Conservation (phyloP, 2,329 filamentous ascomycete genomes). For the Paecilomyces fulvus region DNA sequence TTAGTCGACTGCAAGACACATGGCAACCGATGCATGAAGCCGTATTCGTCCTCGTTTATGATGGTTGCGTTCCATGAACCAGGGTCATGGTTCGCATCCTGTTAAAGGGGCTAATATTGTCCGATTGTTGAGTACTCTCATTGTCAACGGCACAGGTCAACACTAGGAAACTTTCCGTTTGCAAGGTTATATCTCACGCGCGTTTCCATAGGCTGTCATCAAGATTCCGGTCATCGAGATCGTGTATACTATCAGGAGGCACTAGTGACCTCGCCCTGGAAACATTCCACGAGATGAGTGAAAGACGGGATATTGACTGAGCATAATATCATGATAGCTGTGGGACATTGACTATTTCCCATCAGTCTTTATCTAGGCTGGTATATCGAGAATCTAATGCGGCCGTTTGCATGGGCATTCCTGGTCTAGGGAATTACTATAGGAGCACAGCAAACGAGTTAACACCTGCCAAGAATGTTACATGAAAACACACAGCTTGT, state of each 20-base stretch:
- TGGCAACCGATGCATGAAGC: not conserved
- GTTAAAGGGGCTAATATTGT: too few species aligned
- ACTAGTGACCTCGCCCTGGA: not conserved
- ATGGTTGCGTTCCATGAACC: too few species aligned
- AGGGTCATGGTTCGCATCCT: too few species aligned
- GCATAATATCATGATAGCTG: too few species aligned
- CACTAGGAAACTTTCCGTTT: not conserved
- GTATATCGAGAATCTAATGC: not conserved
- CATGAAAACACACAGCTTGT: too few species aligned
- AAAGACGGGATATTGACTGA: too few species aligned
- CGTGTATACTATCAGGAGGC: not conserved
- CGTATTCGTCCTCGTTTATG: too few species aligned
- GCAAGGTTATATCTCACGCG: not conserved
- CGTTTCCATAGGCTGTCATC: not conserved
- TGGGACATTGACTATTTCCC: too few species aligned
- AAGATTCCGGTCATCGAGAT: not conserved
- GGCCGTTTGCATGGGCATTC: not conserved
- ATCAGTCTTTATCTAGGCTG: too few species aligned
- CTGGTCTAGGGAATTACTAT: not conserved
- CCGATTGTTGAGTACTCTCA: too few species aligned
- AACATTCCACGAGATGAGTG: too few species aligned
- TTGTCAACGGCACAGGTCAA: not conserved
- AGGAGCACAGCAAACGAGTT: not conserved
- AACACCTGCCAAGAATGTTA: too few species aligned
- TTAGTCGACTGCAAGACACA: not conserved